Conservation (phyloP, 345 rosid species). For the Lumnitzera littorea region DNA sequence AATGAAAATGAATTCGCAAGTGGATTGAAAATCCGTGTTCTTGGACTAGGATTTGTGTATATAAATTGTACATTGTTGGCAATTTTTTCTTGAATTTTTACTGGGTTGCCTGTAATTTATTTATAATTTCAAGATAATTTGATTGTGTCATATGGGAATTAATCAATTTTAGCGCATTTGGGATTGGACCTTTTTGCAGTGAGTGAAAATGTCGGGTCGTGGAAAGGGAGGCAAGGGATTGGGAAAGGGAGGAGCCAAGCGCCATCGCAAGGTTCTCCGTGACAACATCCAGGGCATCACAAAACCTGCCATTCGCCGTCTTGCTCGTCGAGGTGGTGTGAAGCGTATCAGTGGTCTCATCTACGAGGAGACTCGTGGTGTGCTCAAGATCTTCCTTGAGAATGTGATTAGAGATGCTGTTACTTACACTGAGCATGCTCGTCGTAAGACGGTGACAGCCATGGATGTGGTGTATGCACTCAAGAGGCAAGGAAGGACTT, state of each 20-base stretch:
- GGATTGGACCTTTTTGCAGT: no score
- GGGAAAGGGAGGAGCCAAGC: constrained; percentile 32
- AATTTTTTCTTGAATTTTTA: no score
- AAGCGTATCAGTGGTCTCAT: constrained; percentile 30
- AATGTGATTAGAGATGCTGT: constrained; percentile 23
- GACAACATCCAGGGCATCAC: constrained; percentile 25
- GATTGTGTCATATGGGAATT: no score
- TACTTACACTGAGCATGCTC: constrained; percentile 28
- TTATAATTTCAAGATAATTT: no score
- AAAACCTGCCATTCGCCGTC: constrained; percentile 10
- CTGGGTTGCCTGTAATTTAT: no score
- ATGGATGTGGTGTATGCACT: constrained; percentile 28
- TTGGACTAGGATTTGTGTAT: no score
- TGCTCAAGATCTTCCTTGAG: constrained; percentile 26
- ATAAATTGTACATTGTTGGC: no score
- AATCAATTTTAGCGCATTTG: no score
- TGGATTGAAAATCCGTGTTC: no score
- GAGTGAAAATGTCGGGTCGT: constrained; percentile 20
- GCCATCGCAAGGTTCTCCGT: constrained; percentile 22
- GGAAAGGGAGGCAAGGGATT: constrained; percentile 21
- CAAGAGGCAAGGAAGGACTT: constrained; percentile 27
- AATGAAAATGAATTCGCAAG: no score
- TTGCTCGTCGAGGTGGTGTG: constrained; percentile 26
- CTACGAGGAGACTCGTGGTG: constrained; percentile 27
- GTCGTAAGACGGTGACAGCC: constrained; percentile 28